Conservation (phyloP, 352 stramenopile genomes). For the Globisporangium splendens region DNA sequence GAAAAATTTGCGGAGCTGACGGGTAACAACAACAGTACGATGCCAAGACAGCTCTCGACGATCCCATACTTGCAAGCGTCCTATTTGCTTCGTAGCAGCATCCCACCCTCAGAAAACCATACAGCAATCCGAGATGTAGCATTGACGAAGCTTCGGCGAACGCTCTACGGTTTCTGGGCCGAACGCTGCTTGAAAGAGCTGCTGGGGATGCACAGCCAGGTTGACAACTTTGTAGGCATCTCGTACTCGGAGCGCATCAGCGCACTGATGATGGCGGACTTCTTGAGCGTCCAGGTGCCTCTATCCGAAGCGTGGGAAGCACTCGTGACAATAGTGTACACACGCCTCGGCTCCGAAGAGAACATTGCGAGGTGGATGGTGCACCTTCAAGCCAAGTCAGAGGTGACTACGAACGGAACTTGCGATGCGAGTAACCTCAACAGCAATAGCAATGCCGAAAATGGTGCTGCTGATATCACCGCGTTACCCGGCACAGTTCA, state of each 20-base stretch:
- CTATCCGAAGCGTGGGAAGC: slow-evolving; percentile 28
- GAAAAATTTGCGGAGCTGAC: slow-evolving; percentile 22
- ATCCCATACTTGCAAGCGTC: slow-evolving; percentile 54
- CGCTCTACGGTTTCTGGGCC: slow-evolving; percentile 58
- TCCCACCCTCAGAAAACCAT: slow-evolving; percentile 49
- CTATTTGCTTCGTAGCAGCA: slow-evolving; percentile 52
- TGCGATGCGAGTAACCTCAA: neutral
- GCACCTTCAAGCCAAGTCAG: slow-evolving; percentile 29
- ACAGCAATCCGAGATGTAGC: slow-evolving; percentile 32
- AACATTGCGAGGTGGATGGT: slow-evolving; percentile 37
- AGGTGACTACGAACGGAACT: neutral
- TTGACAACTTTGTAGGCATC: slow-evolving; percentile 20
- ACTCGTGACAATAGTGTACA: slow-evolving; percentile 60
- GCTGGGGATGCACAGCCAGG: slow-evolving; percentile 32
- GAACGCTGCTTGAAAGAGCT: slow-evolving; percentile 53
- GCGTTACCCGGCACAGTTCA: neutral
- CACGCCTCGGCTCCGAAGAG: slow-evolving; percentile 43
- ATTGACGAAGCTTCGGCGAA: slow-evolving; percentile 36
- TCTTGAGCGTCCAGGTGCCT: slow-evolving; percentile 62
- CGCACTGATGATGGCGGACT: slow-evolving; percentile 75
- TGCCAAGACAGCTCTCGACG: neutral
- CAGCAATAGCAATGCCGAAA: neutral
- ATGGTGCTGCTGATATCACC: too few species aligned
- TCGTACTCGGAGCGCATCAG: slow-evolving; percentile 40
- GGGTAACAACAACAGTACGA: neutral